Evolutionary conservation across 2,329 filamentous ascomycete species (phyloP).

Genomic region (Amauroascus verrucosus): DNA sequence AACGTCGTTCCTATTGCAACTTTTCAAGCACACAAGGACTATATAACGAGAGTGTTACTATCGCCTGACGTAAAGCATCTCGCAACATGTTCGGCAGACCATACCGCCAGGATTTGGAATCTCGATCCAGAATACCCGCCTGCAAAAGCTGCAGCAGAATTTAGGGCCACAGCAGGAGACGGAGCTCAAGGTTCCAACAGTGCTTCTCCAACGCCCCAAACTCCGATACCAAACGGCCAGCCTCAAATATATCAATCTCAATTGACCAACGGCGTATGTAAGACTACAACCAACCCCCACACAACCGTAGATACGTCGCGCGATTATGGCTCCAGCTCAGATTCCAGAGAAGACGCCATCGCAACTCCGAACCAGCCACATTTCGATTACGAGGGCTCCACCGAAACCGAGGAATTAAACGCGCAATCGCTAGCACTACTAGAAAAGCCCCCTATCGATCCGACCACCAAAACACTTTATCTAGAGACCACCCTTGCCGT

Average conservation of each 20-base stretch:
- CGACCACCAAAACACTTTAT: constrained; percentile 49
- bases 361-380: neutral
- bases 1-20: constrained; percentile 77
- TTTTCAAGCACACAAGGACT: constrained; percentile 83
- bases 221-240: neutral
- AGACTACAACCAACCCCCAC: neutral
- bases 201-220: neutral
- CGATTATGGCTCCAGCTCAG: neutral
- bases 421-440: constrained; percentile 28
- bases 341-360: neutral
- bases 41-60: constrained; percentile 82
- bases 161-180: constrained; percentile 8
- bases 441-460: constrained; percentile 34
- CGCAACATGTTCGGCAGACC: constrained; percentile 86
- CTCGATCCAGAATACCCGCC: constrained; percentile 56
- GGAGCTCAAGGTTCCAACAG: neutral
- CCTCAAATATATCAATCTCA: neutral
- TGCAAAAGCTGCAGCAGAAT: constrained; percentile 27
- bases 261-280: constrained; percentile 4
- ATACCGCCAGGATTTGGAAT: constrained; percentile 94
- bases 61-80: constrained; percentile 91
- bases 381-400: neutral
- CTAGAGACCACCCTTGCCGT: constrained; percentile 79
- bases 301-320: neutral
- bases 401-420: constrained; percentile 16